These are phyloP conservation scores for Dothiorella sarmentorum DNA, from an alignment of 2,329 filamentous ascomycete genomes.

Conservation along the genomic window DNA sequence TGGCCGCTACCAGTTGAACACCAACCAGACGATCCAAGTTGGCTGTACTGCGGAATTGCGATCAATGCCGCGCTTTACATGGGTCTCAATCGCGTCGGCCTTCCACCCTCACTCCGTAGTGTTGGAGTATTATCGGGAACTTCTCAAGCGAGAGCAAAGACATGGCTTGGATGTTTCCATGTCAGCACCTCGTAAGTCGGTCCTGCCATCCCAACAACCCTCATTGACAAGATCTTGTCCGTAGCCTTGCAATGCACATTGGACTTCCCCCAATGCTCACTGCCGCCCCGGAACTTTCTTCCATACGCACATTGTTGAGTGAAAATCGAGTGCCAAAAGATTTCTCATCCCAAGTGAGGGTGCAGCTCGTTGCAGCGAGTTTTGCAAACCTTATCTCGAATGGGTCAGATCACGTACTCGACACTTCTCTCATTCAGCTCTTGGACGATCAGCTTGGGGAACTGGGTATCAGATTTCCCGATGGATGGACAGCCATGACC, in stretches of 20 bases:
- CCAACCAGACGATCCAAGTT: conserved; percentile 24
- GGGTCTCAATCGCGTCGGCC: conserved; percentile 24
- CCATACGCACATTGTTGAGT: background rate
- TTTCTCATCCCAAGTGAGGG: conserved; percentile 26
- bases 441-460: conserved; percentile 25
- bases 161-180: conserved; percentile 26
- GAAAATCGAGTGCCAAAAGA: conserved; percentile 22
- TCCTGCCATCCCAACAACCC: background rate
- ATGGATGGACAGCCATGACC: conserved; percentile 22
- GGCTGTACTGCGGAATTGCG: conserved; percentile 26
- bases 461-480: conserved; percentile 21
- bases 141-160: conserved; percentile 22
- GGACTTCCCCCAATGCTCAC: too few species aligned
- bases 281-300: too few species aligned
- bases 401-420: conserved; percentile 22
- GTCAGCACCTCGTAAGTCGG: conserved; percentile 23
- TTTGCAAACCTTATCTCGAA: conserved; percentile 25
- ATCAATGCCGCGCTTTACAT: conserved; percentile 26
- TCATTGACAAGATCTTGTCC: too few species aligned
- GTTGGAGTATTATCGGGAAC: conserved; percentile 23
- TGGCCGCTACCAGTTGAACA: conserved; percentile 22
- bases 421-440: conserved; percentile 24
- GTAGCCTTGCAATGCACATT: too few species aligned
- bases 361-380: conserved; percentile 24
- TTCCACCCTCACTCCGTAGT: conserved; percentile 21